Evolutionary conservation across 345 rosid species (phyloP).

Genomic region (Salix koriyanagi): DNA sequence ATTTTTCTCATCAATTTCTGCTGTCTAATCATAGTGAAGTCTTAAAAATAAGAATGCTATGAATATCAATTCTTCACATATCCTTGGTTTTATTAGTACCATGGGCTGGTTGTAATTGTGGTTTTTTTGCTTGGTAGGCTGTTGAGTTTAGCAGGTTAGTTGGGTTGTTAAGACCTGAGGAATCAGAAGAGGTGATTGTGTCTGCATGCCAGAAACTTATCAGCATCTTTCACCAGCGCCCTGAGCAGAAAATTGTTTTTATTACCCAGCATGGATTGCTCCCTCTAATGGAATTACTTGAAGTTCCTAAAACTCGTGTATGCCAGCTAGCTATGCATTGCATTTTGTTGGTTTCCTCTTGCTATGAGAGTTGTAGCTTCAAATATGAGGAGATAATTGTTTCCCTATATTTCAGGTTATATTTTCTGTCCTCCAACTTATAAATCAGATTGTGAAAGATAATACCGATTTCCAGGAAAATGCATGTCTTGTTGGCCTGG

Average conservation of each 20-base stretch:
- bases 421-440: conserved; percentile 81
- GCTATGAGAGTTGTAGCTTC: not conserved
- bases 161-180: conserved; percentile 71
- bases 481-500: conserved; percentile 91
- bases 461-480: conserved; percentile 86
- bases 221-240: conserved; percentile 76
- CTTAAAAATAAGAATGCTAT: not conserved
- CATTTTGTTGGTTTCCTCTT: not conserved
- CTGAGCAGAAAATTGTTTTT: conserved; percentile 80
- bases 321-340: conserved; percentile 20
- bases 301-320: conserved; percentile 78
- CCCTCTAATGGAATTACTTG: conserved; percentile 84
- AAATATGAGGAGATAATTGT: conserved; percentile 9
- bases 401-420: conserved; percentile 55
- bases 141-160: conserved; percentile 87
- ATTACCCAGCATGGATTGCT: conserved; percentile 91
- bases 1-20: not conserved
- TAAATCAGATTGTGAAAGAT: conserved; percentile 78
- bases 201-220: conserved; percentile 80
- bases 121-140: conserved; percentile 51
- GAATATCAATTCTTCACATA: not conserved
- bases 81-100: not conserved
- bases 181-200: conserved; percentile 84
- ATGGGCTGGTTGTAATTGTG: conserved; percentile 13
- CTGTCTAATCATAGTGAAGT: not conserved